Evolutionary conservation across 148 eudicot genomes (phyloP).

Genomic region (Dianthus caryophyllus): DNA sequence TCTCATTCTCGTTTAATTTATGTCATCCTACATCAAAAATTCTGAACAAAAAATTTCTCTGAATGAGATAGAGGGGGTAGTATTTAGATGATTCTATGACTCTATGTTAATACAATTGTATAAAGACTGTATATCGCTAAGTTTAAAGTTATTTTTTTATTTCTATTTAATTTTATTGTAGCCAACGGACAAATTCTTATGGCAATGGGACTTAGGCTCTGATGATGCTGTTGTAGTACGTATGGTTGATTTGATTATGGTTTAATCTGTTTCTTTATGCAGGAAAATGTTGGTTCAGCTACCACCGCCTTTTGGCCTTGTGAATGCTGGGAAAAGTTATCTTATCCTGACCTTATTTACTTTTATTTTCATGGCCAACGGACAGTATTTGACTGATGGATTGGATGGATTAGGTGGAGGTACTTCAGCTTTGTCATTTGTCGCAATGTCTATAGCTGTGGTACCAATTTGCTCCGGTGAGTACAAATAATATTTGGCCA

Average conservation of each 20-base stretch:
- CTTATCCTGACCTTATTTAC: conserved; percentile 54
- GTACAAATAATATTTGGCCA: conserved; percentile 20
- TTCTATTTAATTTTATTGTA: too few species aligned
- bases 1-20: conserved; percentile 43
- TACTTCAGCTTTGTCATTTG: conserved; percentile 79
- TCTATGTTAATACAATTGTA: not conserved
- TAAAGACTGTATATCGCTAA: not conserved
- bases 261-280: conserved; percentile 21
- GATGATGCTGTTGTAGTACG: not conserved
- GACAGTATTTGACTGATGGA: conserved; percentile 59
- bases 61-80: too few species aligned
- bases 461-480: conserved; percentile 92
- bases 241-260: conserved; percentile 3
- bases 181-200: too few species aligned
- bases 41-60: conserved; percentile 7
- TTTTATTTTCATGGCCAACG: conserved; percentile 74
- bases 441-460: conserved; percentile 87
- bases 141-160: too few species aligned
- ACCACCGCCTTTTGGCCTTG: conserved; percentile 79
- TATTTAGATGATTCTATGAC: conserved; percentile 7
- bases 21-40: conserved; percentile 52
- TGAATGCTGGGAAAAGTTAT: conserved; percentile 59
- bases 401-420: conserved; percentile 95
- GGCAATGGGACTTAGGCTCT: too few species aligned
- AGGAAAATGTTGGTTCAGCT: conserved; percentile 93